These are phyloP conservation scores for Chaetomiaceae sp. DNA, from an alignment of 2,329 filamentous ascomycete species.

Conservation along the genomic window DNA sequence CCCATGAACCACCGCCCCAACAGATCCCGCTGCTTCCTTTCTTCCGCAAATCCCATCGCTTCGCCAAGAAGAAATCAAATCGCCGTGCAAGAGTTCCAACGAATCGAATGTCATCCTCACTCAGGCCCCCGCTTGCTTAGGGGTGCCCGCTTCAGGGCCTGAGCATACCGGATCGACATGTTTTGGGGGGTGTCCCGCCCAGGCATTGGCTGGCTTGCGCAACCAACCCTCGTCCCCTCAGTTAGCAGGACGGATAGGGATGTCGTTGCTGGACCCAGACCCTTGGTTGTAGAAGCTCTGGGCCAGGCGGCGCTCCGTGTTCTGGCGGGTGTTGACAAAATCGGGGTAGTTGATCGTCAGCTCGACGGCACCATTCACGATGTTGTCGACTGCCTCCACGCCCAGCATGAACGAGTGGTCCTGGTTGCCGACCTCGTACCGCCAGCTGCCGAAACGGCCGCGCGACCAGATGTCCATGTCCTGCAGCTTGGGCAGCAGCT, in stretches of 20 bases:
- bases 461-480: constrained; percentile 88
- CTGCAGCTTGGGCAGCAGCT: constrained; percentile 89
- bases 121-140: too few species aligned
- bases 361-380: constrained; percentile 83
- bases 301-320: constrained; percentile 58
- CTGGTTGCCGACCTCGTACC: constrained; percentile 93
- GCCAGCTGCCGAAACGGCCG: constrained; percentile 95
- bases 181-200: too few species aligned
- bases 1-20: too few species aligned
- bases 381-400: constrained; percentile 86
- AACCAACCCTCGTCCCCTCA: too few species aligned
- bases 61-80: too few species aligned
- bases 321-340: constrained; percentile 77
- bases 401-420: constrained; percentile 98
- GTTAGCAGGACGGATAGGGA: constrained; percentile 12
- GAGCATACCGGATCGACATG: too few species aligned
- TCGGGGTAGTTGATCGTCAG: constrained; percentile 94
- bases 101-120: too few species aligned
- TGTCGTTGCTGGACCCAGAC: background rate
- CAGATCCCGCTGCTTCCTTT: too few species aligned
- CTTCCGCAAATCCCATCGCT: too few species aligned
- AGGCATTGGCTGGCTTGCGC: background rate
- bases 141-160: too few species aligned
- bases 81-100: too few species aligned
- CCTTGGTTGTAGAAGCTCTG: constrained; percentile 38